Percentiles rank a stretch among this genome's conserved stretches.
phyloP scores from a whole-genome alignment of 345 rosid species.

The Leavenworthia alabamica region DNA sequence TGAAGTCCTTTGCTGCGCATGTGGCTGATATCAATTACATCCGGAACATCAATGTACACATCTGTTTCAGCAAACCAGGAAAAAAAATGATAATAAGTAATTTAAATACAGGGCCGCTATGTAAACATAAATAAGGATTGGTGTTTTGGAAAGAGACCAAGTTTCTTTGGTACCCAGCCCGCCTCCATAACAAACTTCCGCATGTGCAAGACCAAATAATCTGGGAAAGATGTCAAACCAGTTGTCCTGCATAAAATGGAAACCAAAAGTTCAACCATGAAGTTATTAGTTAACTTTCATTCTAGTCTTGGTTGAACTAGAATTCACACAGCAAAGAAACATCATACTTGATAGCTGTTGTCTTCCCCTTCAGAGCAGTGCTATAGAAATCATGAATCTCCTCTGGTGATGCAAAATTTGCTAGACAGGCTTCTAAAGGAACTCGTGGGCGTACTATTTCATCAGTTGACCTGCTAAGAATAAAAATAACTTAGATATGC shows the following conservation, averaged over 20 bases:
- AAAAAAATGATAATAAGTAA: constrained; percentile 13
- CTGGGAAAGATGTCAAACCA: constrained; percentile 92
- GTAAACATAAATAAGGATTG: neutral
- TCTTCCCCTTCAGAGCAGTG: constrained; percentile 80
- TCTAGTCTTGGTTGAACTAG: neutral
- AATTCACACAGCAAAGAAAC: neutral
- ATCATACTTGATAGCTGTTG: constrained; percentile 82
- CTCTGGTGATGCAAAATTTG: constrained; percentile 76
- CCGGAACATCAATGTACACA: constrained; percentile 94
- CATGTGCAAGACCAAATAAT: constrained; percentile 95
- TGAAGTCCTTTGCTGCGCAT: constrained; percentile 96
- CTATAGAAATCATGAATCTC: constrained; percentile 79
- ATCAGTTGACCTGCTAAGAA: constrained; percentile 54
- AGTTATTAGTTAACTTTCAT: neutral
- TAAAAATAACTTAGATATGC: constrained; percentile 24
- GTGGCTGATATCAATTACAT: constrained; percentile 80
- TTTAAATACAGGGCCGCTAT: constrained; percentile 10
- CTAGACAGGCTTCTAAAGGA: constrained; percentile 89
- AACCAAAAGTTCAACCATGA: constrained; percentile 3
- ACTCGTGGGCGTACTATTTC: constrained; percentile 93
- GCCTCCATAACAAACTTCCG: constrained; percentile 89
- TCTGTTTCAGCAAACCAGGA: constrained; percentile 39
- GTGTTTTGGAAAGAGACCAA: constrained; percentile 45
- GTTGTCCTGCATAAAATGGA: constrained; percentile 57
- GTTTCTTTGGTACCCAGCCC: constrained; percentile 99